These are phyloP conservation scores for Trichoderma parareesei DNA, from an alignment of 495 filamentous ascomycete species.

Conservation along the genomic window DNA sequence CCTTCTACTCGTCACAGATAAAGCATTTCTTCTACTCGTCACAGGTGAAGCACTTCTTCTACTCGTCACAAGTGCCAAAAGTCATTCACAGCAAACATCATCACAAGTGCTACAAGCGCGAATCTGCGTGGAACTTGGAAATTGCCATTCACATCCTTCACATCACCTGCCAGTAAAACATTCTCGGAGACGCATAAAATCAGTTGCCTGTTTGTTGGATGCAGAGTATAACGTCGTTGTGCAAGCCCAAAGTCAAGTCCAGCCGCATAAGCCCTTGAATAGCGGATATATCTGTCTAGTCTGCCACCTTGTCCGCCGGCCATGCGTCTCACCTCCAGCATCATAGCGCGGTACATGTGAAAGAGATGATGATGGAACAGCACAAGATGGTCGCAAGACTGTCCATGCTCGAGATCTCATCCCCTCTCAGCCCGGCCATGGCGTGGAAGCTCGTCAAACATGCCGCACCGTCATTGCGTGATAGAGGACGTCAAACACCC, in stretches of 20 bases:
- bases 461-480: constrained; percentile 8
- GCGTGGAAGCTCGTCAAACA: background rate
- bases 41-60: too few relatives aligned
- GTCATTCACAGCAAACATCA: too few relatives aligned
- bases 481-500: constrained; percentile 10
- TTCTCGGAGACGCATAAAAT: constrained; percentile 7
- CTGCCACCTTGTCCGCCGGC: constrained; percentile 12
- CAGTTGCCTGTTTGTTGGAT: constrained; percentile 9
- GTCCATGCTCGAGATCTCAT: background rate
- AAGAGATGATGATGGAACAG: background rate
- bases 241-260: constrained; percentile 11
- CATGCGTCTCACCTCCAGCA: constrained; percentile 3
- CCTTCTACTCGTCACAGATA: too few relatives aligned
- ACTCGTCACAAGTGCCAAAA: too few relatives aligned
- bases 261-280: constrained; percentile 8
- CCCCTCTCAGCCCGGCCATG: background rate
- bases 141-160: background rate
- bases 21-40: too few relatives aligned
- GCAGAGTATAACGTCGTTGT: constrained; percentile 6
- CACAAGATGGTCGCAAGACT: background rate
- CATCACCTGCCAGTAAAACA: background rate
- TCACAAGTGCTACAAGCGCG: too few relatives aligned
- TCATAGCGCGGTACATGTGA: background rate
- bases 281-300: constrained; percentile 10
- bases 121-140: too few relatives aligned